These are phyloP conservation scores for Cyclostephanos invisitatus DNA, from an alignment of 108 stramenopile species.

Conservation along the genomic window DNA sequence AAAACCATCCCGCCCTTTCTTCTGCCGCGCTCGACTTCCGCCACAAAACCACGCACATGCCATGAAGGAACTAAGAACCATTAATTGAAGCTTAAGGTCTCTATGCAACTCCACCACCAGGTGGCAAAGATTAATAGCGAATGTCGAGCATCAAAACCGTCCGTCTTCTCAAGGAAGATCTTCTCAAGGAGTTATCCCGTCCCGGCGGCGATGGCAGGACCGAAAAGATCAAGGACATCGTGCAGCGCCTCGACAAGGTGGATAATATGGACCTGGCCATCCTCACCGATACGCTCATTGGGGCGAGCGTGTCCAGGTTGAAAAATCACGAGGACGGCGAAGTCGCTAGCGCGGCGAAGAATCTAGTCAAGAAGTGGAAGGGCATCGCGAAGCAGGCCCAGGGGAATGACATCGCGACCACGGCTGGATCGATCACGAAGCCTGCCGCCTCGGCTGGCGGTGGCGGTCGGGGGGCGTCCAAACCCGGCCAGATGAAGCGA, in stretches of 20 bases:
- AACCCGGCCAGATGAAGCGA: slow-evolving; percentile 25
- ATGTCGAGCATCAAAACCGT: slow-evolving; percentile 50
- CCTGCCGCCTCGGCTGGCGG: slow-evolving; percentile 19
- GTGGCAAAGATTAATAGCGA: too few species aligned
- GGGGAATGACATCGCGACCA: neutral
- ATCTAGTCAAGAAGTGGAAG: slow-evolving; percentile 89
- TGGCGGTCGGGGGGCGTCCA: slow-evolving; percentile 19
- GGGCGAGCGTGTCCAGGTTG: slow-evolving; percentile 77
- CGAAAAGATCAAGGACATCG: slow-evolving; percentile 72
- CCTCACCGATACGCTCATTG: slow-evolving; percentile 79
- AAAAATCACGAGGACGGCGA: slow-evolving; percentile 58
- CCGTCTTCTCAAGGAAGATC: slow-evolving; percentile 68
- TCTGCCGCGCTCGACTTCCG: too few species aligned
- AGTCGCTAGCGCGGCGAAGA: slow-evolving; percentile 62
- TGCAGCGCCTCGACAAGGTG: slow-evolving; percentile 67
- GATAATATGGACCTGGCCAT: slow-evolving; percentile 66
- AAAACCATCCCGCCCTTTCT: too few species aligned
- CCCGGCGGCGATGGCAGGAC: slow-evolving; percentile 47
- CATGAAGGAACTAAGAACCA: too few species aligned
- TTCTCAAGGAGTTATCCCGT: slow-evolving; percentile 63
- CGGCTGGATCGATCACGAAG: neutral
- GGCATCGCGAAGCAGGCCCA: slow-evolving; percentile 66
- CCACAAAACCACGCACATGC: too few species aligned
- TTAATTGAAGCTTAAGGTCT: too few species aligned
- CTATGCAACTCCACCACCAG: too few species aligned